These are phyloP conservation scores for Nakazawaea ishiwadae DNA, from an alignment of 805 yeast species.

Conservation along the genomic window DNA sequence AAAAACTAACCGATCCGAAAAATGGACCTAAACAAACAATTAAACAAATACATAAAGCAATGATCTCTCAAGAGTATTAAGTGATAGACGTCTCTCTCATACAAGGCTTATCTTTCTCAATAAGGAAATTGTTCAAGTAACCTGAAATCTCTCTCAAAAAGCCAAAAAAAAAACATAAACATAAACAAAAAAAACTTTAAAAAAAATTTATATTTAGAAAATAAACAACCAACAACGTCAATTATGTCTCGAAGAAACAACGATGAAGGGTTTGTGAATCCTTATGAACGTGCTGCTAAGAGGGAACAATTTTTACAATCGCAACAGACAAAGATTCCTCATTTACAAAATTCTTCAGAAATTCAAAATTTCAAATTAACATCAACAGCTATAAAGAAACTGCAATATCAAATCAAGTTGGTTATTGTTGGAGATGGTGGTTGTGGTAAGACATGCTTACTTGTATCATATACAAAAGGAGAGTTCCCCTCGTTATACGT, in stretches of 20 bases:
- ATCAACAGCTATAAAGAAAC: conserved; percentile 7
- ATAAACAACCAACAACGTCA: not conserved
- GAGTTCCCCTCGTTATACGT: conserved; percentile 68
- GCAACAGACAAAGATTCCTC: not conserved
- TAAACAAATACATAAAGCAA: too few species aligned
- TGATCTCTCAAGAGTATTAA: too few species aligned
- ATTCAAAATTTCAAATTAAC: conserved; percentile 5
- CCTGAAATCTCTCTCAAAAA: too few species aligned
- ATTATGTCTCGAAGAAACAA: not conserved
- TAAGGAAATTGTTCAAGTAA: too few species aligned
- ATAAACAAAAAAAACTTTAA: too few species aligned
- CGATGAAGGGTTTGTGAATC: conserved; percentile 6
- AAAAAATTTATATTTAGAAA: too few species aligned
- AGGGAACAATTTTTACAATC: conserved; percentile 3
- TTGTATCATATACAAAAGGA: conserved; percentile 56
- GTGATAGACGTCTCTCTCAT: too few species aligned
- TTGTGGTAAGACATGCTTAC: conserved; percentile 82
- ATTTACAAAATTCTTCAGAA: conserved; percentile 2
- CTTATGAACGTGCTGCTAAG: conserved; percentile 11
- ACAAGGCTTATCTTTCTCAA: too few species aligned
- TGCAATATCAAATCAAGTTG: conserved; percentile 23
- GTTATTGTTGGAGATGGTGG: conserved; percentile 90
- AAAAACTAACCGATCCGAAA: too few species aligned
- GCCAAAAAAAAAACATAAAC: too few species aligned
- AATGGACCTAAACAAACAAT: too few species aligned